These are phyloP conservation scores for Verticillium klebahnii DNA, from an alignment of 2,329 filamentous ascomycete species.

Conservation along the genomic window DNA sequence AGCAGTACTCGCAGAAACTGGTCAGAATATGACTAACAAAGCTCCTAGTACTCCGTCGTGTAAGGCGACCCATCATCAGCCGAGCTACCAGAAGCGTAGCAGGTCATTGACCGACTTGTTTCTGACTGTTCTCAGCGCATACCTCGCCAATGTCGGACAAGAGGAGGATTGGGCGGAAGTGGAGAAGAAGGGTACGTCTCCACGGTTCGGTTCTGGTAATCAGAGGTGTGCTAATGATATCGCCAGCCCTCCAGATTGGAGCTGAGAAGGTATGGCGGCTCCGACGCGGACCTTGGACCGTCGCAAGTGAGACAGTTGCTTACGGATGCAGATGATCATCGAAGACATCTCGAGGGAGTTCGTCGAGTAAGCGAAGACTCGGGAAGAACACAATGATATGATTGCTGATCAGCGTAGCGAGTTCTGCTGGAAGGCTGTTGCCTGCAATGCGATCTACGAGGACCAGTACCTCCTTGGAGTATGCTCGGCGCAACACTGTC, in stretches of 20 bases:
- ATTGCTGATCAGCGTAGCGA: slow-evolving; percentile 28
- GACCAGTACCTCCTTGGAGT: slow-evolving; percentile 28
- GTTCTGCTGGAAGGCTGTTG: slow-evolving; percentile 58
- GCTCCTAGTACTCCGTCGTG: slow-evolving; percentile 7
- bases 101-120: too few relatives aligned
- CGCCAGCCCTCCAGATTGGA: slow-evolving; percentile 11
- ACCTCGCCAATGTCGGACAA: slow-evolving; percentile 64
- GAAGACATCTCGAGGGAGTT: slow-evolving; percentile 66
- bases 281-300: not conserved
- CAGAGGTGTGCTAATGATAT: not conserved
- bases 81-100: not conserved
- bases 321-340: slow-evolving; percentile 37
- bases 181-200: slow-evolving; percentile 30
- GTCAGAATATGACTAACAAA: not conserved
- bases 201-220: not conserved
- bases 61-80: not conserved
- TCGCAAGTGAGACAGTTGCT: not conserved
- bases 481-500: slow-evolving; percentile 14
- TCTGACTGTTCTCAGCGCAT: slow-evolving; percentile 18
- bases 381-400: not conserved
- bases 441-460: slow-evolving; percentile 54
- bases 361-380: slow-evolving; percentile 41
- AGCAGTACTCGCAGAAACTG: not conserved
- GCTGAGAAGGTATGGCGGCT: slow-evolving; percentile 8
- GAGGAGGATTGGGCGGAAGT: slow-evolving; percentile 59